These are phyloP conservation scores for Fusarium coffeatum DNA, from an alignment of 2,329 filamentous ascomycete species.

Conservation along the genomic window DNA sequence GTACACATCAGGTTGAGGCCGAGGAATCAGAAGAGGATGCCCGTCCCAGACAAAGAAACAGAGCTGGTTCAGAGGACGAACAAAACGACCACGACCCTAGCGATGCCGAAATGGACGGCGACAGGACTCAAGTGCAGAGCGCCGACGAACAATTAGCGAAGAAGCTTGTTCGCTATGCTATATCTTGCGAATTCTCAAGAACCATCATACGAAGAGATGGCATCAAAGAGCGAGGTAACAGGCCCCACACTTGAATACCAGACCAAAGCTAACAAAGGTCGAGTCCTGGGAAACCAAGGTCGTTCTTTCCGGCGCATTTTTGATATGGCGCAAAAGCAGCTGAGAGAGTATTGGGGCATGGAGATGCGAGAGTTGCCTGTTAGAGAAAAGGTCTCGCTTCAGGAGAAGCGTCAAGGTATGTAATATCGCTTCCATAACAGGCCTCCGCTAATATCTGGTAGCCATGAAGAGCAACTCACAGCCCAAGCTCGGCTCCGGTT, in stretches of 20 bases:
- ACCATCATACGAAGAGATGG: conserved; percentile 70
- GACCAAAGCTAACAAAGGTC: conserved; percentile 11
- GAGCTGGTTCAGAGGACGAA: conserved; percentile 45
- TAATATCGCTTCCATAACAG: neutral
- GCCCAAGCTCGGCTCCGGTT: conserved; percentile 69
- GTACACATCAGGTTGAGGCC: conserved; percentile 35
- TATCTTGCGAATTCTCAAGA: conserved; percentile 74
- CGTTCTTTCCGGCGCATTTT: conserved; percentile 83
- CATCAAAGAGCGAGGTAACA: conserved; percentile 71
- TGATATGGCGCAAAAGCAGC: conserved; percentile 76
- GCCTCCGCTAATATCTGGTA: conserved; percentile 30
- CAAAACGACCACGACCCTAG: conserved; percentile 52
- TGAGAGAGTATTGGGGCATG: conserved; percentile 88
- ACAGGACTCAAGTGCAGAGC: conserved; percentile 50
- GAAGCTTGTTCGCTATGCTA: conserved; percentile 75
- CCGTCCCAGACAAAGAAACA: conserved; percentile 50
- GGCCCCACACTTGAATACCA: accelerated
- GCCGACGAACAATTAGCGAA: conserved; percentile 67
- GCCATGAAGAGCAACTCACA: conserved; percentile 61
- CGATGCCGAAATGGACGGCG: conserved; percentile 52
- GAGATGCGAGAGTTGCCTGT: conserved; percentile 85
- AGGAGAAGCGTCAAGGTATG: conserved; percentile 78
- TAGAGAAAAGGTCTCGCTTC: conserved; percentile 82
- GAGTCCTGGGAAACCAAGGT: conserved; percentile 77
- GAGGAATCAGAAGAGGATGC: conserved; percentile 51